Evolutionary conservation across 352 stramenopile species (phyloP), one percentile per base, ranked within the genome.

Genomic region (Pythium brassicae): DNA sequence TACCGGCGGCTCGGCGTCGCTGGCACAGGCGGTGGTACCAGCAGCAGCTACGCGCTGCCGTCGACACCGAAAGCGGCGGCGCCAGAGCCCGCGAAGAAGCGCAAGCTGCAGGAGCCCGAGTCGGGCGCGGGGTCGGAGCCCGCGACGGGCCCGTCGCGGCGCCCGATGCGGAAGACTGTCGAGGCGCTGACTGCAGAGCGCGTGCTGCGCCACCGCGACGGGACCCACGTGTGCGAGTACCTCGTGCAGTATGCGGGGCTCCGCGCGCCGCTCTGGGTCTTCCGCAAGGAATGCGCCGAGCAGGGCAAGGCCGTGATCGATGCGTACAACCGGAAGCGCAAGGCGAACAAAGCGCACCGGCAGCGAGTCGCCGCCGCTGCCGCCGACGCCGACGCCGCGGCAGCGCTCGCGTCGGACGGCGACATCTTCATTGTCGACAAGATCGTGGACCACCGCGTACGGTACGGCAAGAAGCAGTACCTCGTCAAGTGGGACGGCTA

Each of bases 401-500:
- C 29, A 10, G 29, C 29, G 10, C 29, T 35, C 29, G 29, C 43
- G 19, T n/a, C 54, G 7, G 23, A 66, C 4, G 63, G 45, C 14
- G 47, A 57, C 12, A 56, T 87, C 17, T 91, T 75, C 47, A 77
- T 63, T 23, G 80, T 88, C 22, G 76, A 89, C 37, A 72, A 78
- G 50, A 84, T 91, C 32, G 73, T 89, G 4, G 69, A 59, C 56
- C 66, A 87, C 43, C 73, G 75, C 19, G 49, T 65, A n/a, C 56
- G 59, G 20, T 59, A 65, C 37, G 63, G 65, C 34, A 79, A 70
- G 52, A 76, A 74, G 20, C 53, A 86, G 57, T 91, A 88, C 51
- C 57, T 79, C 0, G 78, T 91, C 4, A 74, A 75, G 42, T 91
- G 81, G 78, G 77, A 89, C 48, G 74, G 72, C 29, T 91, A 89